phyloP scores from a whole-genome alignment of 345 rosid species.

The Gossypium rotundifolium region DNA sequence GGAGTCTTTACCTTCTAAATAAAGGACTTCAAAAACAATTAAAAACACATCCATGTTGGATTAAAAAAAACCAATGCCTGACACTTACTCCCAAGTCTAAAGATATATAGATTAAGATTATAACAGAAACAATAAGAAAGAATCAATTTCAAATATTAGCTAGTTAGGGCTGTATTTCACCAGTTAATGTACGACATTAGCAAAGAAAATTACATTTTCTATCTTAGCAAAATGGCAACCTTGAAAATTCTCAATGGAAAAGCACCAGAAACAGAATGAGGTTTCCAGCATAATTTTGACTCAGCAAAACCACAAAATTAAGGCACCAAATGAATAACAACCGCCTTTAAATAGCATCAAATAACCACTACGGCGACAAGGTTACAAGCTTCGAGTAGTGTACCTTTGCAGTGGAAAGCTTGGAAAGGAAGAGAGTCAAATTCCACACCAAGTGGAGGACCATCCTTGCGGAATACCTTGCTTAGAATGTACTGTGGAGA shows the following conservation, averaged over 20 bases:
- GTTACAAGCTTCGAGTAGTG: not conserved
- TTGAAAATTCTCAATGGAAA: not conserved
- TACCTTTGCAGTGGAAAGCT: constrained; percentile 26
- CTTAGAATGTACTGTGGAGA: constrained; percentile 53
- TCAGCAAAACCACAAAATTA: not conserved
- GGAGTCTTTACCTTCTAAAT: not conserved
- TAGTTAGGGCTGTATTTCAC: not conserved
- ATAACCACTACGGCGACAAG: not conserved
- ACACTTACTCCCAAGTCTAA: not conserved
- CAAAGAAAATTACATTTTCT: not conserved
- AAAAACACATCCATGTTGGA: not conserved
- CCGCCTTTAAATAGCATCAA: not conserved
- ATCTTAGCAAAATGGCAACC: not conserved
- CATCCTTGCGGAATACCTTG: constrained; percentile 84
- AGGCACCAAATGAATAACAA: not conserved
- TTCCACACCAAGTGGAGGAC: constrained; percentile 76
- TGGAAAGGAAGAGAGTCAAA: constrained; percentile 57
- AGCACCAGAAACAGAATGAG: not conserved
- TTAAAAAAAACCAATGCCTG: not conserved
- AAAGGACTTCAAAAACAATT: not conserved
- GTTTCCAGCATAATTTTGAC: not conserved
- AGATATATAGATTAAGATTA: not conserved
- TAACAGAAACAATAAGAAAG: not conserved
- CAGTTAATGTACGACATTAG: not conserved
- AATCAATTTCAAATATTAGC: not conserved